phyloP scores from a whole-genome alignment of 129 eudicot species.

The Artemisia argyi region DNA sequence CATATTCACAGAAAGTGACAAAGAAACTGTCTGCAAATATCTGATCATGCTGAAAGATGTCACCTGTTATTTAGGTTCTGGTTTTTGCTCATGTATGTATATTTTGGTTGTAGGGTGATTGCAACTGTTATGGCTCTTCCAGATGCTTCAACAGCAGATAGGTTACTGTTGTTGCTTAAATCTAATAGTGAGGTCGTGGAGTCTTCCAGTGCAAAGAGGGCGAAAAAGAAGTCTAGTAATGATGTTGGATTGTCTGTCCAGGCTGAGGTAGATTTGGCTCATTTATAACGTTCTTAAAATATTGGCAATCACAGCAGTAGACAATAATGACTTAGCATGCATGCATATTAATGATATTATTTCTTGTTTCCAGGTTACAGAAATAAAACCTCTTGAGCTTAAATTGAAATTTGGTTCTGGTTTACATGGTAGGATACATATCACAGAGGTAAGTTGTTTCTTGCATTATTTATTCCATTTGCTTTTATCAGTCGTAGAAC shows the following conservation, averaged over 20 bases:
- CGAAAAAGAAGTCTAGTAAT: constrained; percentile 65
- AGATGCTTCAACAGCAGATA: constrained; percentile 59
- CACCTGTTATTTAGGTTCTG: too few species aligned
- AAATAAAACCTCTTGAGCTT: constrained; percentile 81
- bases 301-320: background rate
- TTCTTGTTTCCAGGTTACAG: constrained; percentile 61
- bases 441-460: constrained; percentile 65
- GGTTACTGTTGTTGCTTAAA: constrained; percentile 76
- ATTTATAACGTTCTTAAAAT: background rate
- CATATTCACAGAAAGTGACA: too few species aligned
- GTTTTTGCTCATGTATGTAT: background rate
- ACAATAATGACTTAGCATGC: background rate
- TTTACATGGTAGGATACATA: constrained; percentile 78
- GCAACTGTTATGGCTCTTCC: constrained; percentile 84
- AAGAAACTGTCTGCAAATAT: too few species aligned
- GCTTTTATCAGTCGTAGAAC: background rate
- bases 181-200: constrained; percentile 53
- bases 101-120: constrained; percentile 47
- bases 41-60: too few species aligned
- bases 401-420: constrained; percentile 78
- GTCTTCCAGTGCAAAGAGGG: constrained; percentile 80
- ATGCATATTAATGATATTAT: background rate
- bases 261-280: constrained; percentile 60
- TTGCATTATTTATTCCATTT: background rate
- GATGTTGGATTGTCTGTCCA: constrained; percentile 74